These are phyloP conservation scores for Candida glucosophila DNA, from an alignment of 1,139 yeast species.

Conservation along the genomic window DNA sequence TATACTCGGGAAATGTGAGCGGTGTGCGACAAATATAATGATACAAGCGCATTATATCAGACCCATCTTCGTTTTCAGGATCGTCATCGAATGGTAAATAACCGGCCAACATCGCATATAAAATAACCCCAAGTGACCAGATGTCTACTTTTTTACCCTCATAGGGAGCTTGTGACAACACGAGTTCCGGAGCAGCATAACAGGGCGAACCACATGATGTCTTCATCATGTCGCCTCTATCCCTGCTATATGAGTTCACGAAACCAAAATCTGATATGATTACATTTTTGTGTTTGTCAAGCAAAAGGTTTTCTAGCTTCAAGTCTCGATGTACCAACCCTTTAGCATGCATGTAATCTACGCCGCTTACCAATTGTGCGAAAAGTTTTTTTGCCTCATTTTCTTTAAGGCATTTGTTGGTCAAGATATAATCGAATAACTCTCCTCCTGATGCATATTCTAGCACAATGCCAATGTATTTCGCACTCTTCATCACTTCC, in stretches of 20 bases:
- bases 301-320: conserved; percentile 60
- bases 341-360: conserved; percentile 78
- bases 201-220: conserved; percentile 98
- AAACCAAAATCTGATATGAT: conserved; percentile 82
- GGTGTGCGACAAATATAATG: conserved; percentile 89
- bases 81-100: conserved; percentile 97
- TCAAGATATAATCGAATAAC: conserved; percentile 83
- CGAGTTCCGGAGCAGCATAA: conserved; percentile 96
- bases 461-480: conserved; percentile 89
- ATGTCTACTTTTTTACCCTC: conserved; percentile 93
- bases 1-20: conserved; percentile 89
- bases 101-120: conserved; percentile 96
- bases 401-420: conserved; percentile 81
- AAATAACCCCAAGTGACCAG: conserved; percentile 94
- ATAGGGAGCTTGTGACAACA: conserved; percentile 77
- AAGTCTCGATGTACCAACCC: conserved; percentile 79
- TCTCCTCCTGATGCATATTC: conserved; percentile 98
- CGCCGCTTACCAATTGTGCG: conserved; percentile 91
- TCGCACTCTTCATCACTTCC: conserved; percentile 89
- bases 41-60: conserved; percentile 83
- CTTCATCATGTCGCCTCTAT: conserved; percentile 72
- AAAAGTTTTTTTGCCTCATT: conserved; percentile 76
- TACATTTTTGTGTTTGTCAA: conserved; percentile 74
- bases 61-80: conserved; percentile 92
- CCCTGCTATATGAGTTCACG: conserved; percentile 74